Conservation (phyloP, 768 basidiomycete species). For the Galerina marginata region DNA sequence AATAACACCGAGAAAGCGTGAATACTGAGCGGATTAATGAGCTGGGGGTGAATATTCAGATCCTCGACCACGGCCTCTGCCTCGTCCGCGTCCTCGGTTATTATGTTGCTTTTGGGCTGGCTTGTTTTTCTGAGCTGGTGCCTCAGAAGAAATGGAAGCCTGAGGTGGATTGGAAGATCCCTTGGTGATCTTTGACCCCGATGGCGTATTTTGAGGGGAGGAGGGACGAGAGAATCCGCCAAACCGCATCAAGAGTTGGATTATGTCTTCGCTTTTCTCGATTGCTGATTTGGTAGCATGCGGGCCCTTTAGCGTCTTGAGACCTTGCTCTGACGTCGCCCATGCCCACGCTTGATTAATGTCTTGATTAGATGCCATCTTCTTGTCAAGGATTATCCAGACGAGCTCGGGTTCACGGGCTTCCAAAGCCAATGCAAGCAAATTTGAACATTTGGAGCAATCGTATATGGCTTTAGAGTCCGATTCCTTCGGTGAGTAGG, state of each 20-base stretch:
- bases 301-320: constrained; percentile 26
- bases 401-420: constrained; percentile 68
- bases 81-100: constrained; percentile 37
- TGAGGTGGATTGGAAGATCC: constrained; percentile 2
- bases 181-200: neutral
- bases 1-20: neutral
- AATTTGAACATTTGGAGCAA: constrained; percentile 42
- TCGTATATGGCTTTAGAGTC: constrained; percentile 59
- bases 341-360: constrained; percentile 57
- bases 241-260: constrained; percentile 47
- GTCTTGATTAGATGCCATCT: constrained; percentile 54
- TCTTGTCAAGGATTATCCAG: constrained; percentile 65
- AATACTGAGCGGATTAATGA: constrained; percentile 14
- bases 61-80: constrained; percentile 45
- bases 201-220: neutral
- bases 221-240: constrained; percentile 7
- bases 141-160: neutral
- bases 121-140: neutral
- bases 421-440: constrained; percentile 62
- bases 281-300: constrained; percentile 24
- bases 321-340: constrained; percentile 41
- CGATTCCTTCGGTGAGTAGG: constrained; percentile 57
- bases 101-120: constrained; percentile 14
- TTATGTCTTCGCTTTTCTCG: constrained; percentile 53
- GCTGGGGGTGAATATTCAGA: constrained; percentile 23